Evolutionary conservation across 2,329 filamentous ascomycete species (phyloP), one percentile per base, ranked within the genome.

Genomic region (Daldinia sp.): DNA sequence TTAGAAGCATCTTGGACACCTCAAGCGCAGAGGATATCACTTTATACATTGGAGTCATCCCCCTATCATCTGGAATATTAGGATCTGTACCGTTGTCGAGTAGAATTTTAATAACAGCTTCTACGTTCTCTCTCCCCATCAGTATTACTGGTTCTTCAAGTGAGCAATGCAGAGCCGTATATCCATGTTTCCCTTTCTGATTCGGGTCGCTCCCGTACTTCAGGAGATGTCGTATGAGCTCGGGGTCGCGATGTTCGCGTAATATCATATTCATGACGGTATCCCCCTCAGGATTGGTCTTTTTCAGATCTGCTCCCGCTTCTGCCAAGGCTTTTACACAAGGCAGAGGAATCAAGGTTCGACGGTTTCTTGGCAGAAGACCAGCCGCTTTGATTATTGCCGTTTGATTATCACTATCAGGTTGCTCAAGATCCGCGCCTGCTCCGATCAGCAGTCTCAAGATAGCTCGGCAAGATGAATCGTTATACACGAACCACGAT

Each of bases 341-440:
- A n/a, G 15, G 15, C 6, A 18, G 3, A 6, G 13, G 46, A 50
- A 23, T 13, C n/a, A n/a, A n/a, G 6, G 26, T 6, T 18, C 46
- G 26, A 50, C 15, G n/a, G 3, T 12, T 6, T 30, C 46, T 33
- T 9, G 13, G 13, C 15, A 13, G 6, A 3, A 23, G 5, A 18
- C 15, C 7, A 30, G 26, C 13, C 28, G 46, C 23, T 30, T n/a
- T 7, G 26, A 50, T 26, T 18, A 50, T 26, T 4, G 46, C 13
- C 13, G 26, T 30, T 28, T 50, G 26, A 30, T 18, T 18, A 13
- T 33, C 26, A 28, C 46, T 13, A 7, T 50, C 15, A 9, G 26
- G 6, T 26, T 50, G 46, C 26, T 50, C 46, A 30, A 50, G 46
- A 50, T 50, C 46, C 6, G 46, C 46, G 5, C 46, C 46, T 50